These are phyloP conservation scores for Tanacetum coccineum DNA, from an alignment of 129 eudicot genomes.

Conservation along the genomic window DNA sequence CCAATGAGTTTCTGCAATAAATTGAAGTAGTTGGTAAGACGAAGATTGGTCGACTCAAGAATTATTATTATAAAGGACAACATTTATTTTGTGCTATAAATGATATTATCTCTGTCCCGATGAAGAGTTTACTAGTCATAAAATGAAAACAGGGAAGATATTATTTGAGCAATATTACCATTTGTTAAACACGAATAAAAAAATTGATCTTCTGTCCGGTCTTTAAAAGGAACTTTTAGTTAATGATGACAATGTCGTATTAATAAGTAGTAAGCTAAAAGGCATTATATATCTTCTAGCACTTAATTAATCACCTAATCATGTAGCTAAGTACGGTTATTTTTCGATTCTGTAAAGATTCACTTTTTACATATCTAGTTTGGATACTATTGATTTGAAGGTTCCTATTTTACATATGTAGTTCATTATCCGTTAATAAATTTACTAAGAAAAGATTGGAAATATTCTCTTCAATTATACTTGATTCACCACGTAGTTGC, in stretches of 20 bases:
- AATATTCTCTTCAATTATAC: neutral
- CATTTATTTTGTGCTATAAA: no score
- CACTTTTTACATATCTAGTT: no score
- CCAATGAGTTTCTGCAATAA: no score
- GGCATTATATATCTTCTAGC: neutral
- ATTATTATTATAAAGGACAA: conserved; percentile 5
- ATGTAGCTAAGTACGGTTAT: no score
- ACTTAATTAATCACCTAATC: neutral
- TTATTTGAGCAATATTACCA: conserved; percentile 5
- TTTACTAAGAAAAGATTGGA: conserved; percentile 3
- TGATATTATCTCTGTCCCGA: neutral
- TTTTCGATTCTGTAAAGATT: neutral
- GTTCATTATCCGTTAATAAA: neutral
- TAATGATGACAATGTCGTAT: neutral
- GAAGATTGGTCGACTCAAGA: conserved; percentile 25
- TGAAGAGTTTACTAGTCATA: conserved; percentile 4
- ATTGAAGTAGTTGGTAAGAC: no score
- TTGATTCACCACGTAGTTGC: neutral
- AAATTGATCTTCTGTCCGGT: neutral
- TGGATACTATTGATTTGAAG: neutral
- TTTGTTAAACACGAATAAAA: neutral
- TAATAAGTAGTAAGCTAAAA: neutral
- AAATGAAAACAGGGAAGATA: conserved; percentile 9
- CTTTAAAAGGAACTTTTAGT: neutral
- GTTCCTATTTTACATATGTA: neutral